These are phyloP conservation scores for Ceratocystis cubensis DNA, from an alignment of 2,329 filamentous ascomycete species.

Conservation along the genomic window DNA sequence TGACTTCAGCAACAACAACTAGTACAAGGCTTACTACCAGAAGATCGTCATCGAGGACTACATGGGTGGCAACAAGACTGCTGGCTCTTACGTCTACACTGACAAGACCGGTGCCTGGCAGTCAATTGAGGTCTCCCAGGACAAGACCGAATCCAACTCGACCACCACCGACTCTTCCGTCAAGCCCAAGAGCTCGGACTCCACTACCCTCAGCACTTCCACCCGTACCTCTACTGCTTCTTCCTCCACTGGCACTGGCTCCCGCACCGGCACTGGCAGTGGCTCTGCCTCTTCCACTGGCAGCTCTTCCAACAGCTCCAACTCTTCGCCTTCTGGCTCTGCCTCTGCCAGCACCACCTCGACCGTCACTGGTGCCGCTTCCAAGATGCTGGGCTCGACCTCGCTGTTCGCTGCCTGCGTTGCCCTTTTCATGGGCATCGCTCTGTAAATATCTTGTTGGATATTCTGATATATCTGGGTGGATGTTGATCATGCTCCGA, in stretches of 20 bases:
- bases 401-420: slow-evolving; percentile 17
- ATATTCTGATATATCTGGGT: neutral
- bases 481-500: slow-evolving; percentile 7
- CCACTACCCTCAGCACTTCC: slow-evolving; percentile 13
- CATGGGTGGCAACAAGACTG: slow-evolving; percentile 31
- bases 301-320: neutral
- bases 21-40: slow-evolving; percentile 35
- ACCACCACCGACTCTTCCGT: slow-evolving; percentile 11
- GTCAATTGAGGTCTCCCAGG: slow-evolving; percentile 31
- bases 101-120: slow-evolving; percentile 33
- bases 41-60: slow-evolving; percentile 35
- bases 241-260: slow-evolving; percentile 6
- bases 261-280: slow-evolving; percentile 11
- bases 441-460: slow-evolving; percentile 17
- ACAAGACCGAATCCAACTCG: slow-evolving; percentile 10
- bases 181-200: slow-evolving; percentile 4
- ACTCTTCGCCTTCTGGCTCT: neutral
- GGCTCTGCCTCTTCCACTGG: slow-evolving; percentile 3
- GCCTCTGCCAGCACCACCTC: neutral
- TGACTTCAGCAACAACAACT: slow-evolving; percentile 33
- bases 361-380: slow-evolving; percentile 8
- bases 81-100: slow-evolving; percentile 33
- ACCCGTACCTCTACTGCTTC: slow-evolving; percentile 15
- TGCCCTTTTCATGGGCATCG: slow-evolving; percentile 15
- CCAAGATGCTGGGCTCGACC: slow-evolving; percentile 11